Base-by-base conservation (phyloP, 2,329 filamentous ascomycete species). In the Ceratocystis papillata region DNA sequence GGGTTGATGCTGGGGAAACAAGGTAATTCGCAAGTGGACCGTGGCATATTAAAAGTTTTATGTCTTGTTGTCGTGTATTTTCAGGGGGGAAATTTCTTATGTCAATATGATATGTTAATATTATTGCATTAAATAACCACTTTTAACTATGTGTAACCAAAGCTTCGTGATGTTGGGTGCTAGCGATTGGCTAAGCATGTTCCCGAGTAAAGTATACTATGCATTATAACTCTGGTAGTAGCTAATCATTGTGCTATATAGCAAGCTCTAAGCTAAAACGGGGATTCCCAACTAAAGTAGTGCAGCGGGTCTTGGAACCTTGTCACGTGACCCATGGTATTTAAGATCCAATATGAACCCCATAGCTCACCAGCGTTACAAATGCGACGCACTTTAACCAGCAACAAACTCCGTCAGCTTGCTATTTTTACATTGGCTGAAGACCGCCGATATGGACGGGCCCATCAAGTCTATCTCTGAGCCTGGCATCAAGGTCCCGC, bases 401-500 rank as follows among this genome's bases (percentile, higher is more conserved):
- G 37, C 37, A 41, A 12, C 37, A 41, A 20, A 5, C 33, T 37
- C 20, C 28, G 33, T 37, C 22, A 63, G 3, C 15, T n/a, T 59
- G 25, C 25, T 10, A n/a, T 20, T 59, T 15, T 3, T 8, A 28
- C 6, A n/a, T 59, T 25, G 15, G 55, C 28, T n/a, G 6, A 28
- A 33, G 6, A 37, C 55, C 33, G 7, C 28, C 7, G 28, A 37
- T n/a, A 59, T 45, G 37, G 71, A 74, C 65, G 67, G 70, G 33
- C 75, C 74, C 10, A 79, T 84, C 72, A 72, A 74, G 62, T 79
- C 80, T 68, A 83, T 87, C 69, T 78, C 80, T 63, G 79, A 81
- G 70, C 86, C 85, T 28, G 88, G 88, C 70, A 30, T 59, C 22
- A 30, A 65, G 37, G 76, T 88, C 70, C 88, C 85, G 63, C 79